Conservation (phyloP, 2,329 filamentous ascomycete species). For the Plenodomus lindquistii region DNA sequence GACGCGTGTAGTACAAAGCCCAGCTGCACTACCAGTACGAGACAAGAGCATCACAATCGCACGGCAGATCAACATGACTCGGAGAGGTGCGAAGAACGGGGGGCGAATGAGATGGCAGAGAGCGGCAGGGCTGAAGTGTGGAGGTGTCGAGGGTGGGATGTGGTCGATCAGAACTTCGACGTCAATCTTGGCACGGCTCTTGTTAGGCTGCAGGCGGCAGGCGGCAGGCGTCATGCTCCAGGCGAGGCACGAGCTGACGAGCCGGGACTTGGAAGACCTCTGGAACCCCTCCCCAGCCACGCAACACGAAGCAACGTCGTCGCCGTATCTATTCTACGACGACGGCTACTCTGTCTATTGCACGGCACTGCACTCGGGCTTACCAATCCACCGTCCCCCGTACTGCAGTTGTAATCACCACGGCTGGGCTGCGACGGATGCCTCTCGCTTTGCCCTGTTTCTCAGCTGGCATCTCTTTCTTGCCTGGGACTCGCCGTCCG, state of each 20-base stretch:
- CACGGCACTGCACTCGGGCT: slow-evolving; percentile 2
- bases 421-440: slow-evolving; percentile 7
- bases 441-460: slow-evolving; percentile 31
- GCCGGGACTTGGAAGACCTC: neutral
- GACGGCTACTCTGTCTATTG: slow-evolving; percentile 5
- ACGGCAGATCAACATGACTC: no score
- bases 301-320: slow-evolving; percentile 9
- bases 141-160: slow-evolving; percentile 3
- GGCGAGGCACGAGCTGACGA: slow-evolving; percentile 14
- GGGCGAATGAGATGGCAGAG: neutral
- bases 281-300: slow-evolving; percentile 22
- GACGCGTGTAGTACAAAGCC: no score
- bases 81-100: no score
- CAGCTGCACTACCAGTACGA: no score
- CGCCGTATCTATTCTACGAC: slow-evolving; percentile 16
- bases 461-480: slow-evolving; percentile 8
- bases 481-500: slow-evolving; percentile 8
- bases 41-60: no score
- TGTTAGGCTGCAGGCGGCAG: slow-evolving; percentile 6
- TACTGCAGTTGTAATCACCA: slow-evolving; percentile 6
- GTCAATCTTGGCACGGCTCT: slow-evolving; percentile 14
- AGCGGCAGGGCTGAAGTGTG: slow-evolving; percentile 19
- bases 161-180: slow-evolving; percentile 33
- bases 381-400: slow-evolving; percentile 7
- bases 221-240: slow-evolving; percentile 18